These are phyloP conservation scores for Rhynchospora breviuscula DNA, from an alignment of 176 grass and related monocot species.

Conservation along the genomic window DNA sequence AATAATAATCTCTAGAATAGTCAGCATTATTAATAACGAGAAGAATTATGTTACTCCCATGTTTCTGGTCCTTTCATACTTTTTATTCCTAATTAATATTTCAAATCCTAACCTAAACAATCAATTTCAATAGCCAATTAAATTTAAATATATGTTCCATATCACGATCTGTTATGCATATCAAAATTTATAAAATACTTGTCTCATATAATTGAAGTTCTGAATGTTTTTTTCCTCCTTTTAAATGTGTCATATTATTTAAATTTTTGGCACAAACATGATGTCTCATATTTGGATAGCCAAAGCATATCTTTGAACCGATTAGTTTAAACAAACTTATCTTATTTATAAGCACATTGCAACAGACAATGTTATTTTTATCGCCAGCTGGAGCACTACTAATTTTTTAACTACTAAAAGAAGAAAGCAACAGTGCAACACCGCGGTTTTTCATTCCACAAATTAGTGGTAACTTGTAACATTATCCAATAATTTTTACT, in stretches of 20 bases:
- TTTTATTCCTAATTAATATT: not conserved
- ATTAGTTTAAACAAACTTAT: not conserved
- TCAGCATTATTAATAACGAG: not conserved
- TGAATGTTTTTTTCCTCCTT: not conserved
- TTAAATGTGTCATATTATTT: too few species aligned
- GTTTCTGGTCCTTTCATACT: not conserved
- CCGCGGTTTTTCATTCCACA: not conserved
- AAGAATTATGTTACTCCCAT: not conserved
- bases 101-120: not conserved
- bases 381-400: not conserved
- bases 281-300: not conserved
- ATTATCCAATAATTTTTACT: conserved; percentile 23
- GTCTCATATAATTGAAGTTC: not conserved
- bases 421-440: not conserved
- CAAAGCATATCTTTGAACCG: not conserved
- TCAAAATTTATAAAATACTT: not conserved
- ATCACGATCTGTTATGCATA: not conserved
- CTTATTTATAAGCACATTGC: not conserved
- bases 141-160: not conserved
- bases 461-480: conserved; percentile 14
- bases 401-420: not conserved
- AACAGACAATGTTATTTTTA: not conserved
- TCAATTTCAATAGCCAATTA: not conserved
- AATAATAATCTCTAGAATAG: too few species aligned
- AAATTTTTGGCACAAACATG: too few species aligned